phyloP scores from a whole-genome alignment of 257 asterid genomes.

The Ehretia macrophylla region DNA sequence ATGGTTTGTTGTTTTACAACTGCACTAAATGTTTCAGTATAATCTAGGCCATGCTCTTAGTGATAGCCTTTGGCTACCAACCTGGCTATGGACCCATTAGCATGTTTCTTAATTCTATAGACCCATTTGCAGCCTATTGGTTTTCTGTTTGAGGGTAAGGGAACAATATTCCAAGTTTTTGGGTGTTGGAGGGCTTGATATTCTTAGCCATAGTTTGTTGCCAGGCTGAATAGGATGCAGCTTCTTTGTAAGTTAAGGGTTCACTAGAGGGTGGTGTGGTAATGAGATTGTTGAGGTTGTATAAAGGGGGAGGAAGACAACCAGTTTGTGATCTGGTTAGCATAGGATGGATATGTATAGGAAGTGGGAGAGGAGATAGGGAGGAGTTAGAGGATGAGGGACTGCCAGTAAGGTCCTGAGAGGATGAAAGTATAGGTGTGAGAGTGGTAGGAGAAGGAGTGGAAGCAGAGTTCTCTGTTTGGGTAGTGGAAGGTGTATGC shows the following conservation, averaged over 20 bases:
- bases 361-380: not conserved
- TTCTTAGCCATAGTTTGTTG: not conserved
- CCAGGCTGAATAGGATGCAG: not conserved
- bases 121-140: conserved; percentile 1
- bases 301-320: not conserved
- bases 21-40: not conserved
- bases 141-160: not conserved
- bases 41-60: not conserved
- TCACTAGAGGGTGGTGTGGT: not conserved
- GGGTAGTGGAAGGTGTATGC: too few species aligned
- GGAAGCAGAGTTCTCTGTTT: too few species aligned
- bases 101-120: not conserved
- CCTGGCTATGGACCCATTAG: not conserved
- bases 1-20: not conserved
- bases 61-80: not conserved
- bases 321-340: not conserved
- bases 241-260: not conserved
- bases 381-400: too few species aligned
- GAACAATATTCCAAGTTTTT: not conserved
- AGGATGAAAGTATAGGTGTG: not conserved
- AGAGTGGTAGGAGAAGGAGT: too few species aligned
- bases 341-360: not conserved
- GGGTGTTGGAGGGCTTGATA: not conserved
- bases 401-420: too few species aligned
- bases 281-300: too few species aligned